Conservation (phyloP, 1,284 basidiomycete genomes). For the Takashimella tepidaria region DNA sequence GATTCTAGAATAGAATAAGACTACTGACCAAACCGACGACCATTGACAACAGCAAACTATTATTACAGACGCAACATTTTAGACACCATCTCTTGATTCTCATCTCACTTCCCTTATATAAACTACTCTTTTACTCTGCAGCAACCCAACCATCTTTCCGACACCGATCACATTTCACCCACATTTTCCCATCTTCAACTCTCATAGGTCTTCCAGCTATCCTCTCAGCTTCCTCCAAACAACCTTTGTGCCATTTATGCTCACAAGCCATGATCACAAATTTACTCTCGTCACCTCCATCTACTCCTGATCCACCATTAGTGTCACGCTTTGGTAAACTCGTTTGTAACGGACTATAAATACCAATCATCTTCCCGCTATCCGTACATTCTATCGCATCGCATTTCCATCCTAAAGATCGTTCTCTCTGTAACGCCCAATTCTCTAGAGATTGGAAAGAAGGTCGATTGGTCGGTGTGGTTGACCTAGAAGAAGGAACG, state of each 20-base stretch:
- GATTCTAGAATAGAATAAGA: too few species aligned
- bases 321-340: slow-evolving; percentile 1
- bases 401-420: slow-evolving; percentile 40
- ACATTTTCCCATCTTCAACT: slow-evolving; percentile 22
- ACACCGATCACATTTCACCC: slow-evolving; percentile 37
- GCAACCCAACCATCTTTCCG: slow-evolving; percentile 38
- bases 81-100: too few species aligned
- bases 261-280: slow-evolving; percentile 30
- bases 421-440: slow-evolving; percentile 37
- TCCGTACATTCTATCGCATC: slow-evolving; percentile 33
- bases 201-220: slow-evolving; percentile 18
- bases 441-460: slow-evolving; percentile 26
- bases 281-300: slow-evolving; percentile 1
- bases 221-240: slow-evolving; percentile 31
- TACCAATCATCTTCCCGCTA: slow-evolving; percentile 32
- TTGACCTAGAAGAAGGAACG: too few species aligned
- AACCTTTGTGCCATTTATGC: slow-evolving; percentile 38
- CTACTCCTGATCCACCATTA: not conserved
- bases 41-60: too few species aligned
- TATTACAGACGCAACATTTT: too few species aligned
- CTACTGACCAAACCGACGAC: too few species aligned
- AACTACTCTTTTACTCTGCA: too few species aligned
- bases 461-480: not conserved
- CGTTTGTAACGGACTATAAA: slow-evolving; percentile 27
- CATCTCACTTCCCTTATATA: too few species aligned